Conservation (phyloP, 2,329 filamentous ascomycete genomes). For the Exophiala oligosperma region DNA sequence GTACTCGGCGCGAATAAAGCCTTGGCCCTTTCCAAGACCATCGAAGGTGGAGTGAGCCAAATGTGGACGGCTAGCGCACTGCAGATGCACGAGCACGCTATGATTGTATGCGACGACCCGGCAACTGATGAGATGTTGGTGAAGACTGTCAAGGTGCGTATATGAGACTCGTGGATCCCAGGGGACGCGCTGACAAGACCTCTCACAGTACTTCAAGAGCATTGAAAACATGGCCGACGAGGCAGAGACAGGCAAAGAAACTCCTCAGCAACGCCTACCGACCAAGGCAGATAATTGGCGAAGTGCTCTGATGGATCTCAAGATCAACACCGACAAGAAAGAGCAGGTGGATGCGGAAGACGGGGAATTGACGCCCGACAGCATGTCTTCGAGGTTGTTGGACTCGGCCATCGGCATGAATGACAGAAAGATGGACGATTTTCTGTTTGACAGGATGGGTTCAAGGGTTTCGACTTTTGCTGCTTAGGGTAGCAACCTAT, state of each 20-base stretch:
- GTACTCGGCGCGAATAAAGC: slow-evolving; percentile 81
- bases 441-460: slow-evolving; percentile 46
- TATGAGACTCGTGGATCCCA: neutral
- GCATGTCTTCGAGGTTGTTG: slow-evolving; percentile 49
- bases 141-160: slow-evolving; percentile 62
- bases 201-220: slow-evolving; percentile 64
- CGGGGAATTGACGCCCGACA: slow-evolving; percentile 48
- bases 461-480: slow-evolving; percentile 36
- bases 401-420: slow-evolving; percentile 46
- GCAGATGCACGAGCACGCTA: slow-evolving; percentile 76
- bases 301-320: slow-evolving; percentile 38
- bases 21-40: slow-evolving; percentile 73
- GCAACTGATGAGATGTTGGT: slow-evolving; percentile 71
- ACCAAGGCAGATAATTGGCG: slow-evolving; percentile 25
- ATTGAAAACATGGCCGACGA: slow-evolving; percentile 62
- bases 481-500: slow-evolving; percentile 1
- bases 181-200: neutral
- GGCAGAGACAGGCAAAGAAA: slow-evolving; percentile 31
- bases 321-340: slow-evolving; percentile 44
- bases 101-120: slow-evolving; percentile 83
- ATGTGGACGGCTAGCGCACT: slow-evolving; percentile 87
- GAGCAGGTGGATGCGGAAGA: slow-evolving; percentile 40
- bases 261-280: slow-evolving; percentile 13
- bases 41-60: slow-evolving; percentile 81
- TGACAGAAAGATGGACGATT: slow-evolving; percentile 42